Conservation (phyloP, 768 basidiomycete genomes). For the Coprinopsis marcescibilis region DNA sequence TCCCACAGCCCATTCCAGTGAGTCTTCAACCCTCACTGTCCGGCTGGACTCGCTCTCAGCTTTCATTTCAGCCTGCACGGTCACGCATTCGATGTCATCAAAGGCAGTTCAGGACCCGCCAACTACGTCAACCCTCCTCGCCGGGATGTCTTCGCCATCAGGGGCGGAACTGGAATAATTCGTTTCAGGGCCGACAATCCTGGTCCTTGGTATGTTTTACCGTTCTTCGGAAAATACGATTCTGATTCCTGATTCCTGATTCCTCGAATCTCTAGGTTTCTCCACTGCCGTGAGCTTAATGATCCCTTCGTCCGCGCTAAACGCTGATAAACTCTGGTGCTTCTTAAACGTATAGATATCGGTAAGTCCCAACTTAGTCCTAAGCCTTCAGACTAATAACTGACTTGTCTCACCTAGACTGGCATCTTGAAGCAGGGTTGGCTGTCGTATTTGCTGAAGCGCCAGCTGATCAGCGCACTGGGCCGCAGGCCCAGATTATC, state of each 20-base stretch:
- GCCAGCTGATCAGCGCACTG: conserved; percentile 21
- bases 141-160: conserved; percentile 13
- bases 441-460: conserved; percentile 34
- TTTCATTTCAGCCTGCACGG: conserved; percentile 11
- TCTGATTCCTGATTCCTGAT: background rate
- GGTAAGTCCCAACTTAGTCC: background rate
- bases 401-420: conserved; percentile 15
- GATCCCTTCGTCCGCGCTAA: background rate
- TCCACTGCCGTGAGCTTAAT: conserved; percentile 17
- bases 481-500: conserved; percentile 21
- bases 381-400: background rate
- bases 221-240: background rate
- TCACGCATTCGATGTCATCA: conserved; percentile 14
- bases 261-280: conserved; percentile 14
- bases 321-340: conserved; percentile 3
- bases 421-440: conserved; percentile 34
- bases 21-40: background rate
- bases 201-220: conserved; percentile 17
- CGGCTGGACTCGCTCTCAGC: background rate
- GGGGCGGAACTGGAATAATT: conserved; percentile 14
- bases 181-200: conserved; percentile 21
- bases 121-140: conserved; percentile 13
- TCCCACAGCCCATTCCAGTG: conserved; percentile 8
- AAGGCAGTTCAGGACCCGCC: background rate
- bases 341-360: conserved; percentile 3